These are phyloP conservation scores for Geum urbanum DNA, from an alignment of 306 rosid species.

Conservation along the genomic window DNA sequence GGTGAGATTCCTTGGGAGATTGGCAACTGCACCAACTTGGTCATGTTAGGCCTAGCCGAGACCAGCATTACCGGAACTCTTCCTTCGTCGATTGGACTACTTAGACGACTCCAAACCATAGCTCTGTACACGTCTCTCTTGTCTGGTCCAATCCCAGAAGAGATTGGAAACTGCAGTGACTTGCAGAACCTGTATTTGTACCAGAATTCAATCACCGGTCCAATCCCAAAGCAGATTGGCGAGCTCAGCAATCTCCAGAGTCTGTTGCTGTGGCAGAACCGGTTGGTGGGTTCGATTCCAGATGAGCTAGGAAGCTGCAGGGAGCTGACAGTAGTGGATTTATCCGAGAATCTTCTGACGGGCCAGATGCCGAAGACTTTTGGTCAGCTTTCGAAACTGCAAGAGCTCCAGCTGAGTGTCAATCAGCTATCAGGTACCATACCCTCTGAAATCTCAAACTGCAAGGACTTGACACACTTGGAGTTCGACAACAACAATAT, in stretches of 20 bases:
- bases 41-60: slow-evolving; percentile 76
- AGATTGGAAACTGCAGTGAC: slow-evolving; percentile 75
- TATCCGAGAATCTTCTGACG: slow-evolving; percentile 65
- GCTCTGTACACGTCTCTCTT: slow-evolving; percentile 62
- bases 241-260: slow-evolving; percentile 52
- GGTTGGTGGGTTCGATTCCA: slow-evolving; percentile 60
- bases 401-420: slow-evolving; percentile 76
- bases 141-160: slow-evolving; percentile 82
- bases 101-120: slow-evolving; percentile 52
- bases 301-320: slow-evolving; percentile 61
- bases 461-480: slow-evolving; percentile 52
- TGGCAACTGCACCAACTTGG: slow-evolving; percentile 76
- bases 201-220: slow-evolving; percentile 64
- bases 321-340: slow-evolving; percentile 52
- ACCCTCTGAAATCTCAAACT: slow-evolving; percentile 66
- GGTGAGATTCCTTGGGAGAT: slow-evolving; percentile 77
- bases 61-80: slow-evolving; percentile 67
- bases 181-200: slow-evolving; percentile 63
- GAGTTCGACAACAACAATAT: slow-evolving; percentile 79
- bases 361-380: slow-evolving; percentile 70
- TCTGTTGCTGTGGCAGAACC: slow-evolving; percentile 70
- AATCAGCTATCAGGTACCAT: slow-evolving; percentile 61
- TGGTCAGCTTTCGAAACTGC: slow-evolving; percentile 54
- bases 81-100: slow-evolving; percentile 69
- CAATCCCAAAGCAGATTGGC: slow-evolving; percentile 59